Base-by-base conservation (phyloP, 106 monocot species). In the Dioscorea zingiberensis region DNA sequence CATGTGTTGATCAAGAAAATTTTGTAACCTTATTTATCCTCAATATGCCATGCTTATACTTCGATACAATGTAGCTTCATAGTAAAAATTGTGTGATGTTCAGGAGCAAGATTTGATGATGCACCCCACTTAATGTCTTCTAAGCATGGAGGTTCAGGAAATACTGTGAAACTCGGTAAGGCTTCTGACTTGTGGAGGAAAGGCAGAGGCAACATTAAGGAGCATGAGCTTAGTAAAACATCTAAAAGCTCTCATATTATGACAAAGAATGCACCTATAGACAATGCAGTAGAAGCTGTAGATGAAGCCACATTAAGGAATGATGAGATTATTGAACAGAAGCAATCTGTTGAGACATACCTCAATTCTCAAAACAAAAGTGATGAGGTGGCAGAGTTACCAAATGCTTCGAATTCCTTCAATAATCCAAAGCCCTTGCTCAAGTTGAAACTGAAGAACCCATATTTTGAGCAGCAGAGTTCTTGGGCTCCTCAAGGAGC, bases 381-480 rank as follows among this genome's bases (percentile, higher is more conserved):
- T 22, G 61, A 51, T 60, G 68, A 71, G 22, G 47, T 15, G 6
- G 22, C 25, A 54, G 32, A 51, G 11, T 26, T 27, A 4, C 29
- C 72, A 25, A 48, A 59, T 24, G 48, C 53, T 32, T 48, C 70
- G 8, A 62, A 28, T 66, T 45, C 69, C 28, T 58, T 64, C 25
- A 74, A 69, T 53, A 85, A 88, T 63, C 54, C 75, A 24, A 91
- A 81, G 62, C 87, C 88, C 23, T 67, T 87, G 63, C 74, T 95
- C 48, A 95, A 88, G 68, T 71, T 95, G 21, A 97, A 97, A 69
- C 88, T 97, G 55, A 97, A 97, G 74, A 91, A 88, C 54, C 88
- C 86, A 17, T 80, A 80, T 73, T 74, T 88, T 29, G 91, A 92
- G 27, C 83, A 86, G 64, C 63, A 59, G 60, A 83, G 72, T 38